Evolutionary conservation across 2,329 filamentous ascomycete species (phyloP).

Genomic region (Hortaea werneckii): DNA sequence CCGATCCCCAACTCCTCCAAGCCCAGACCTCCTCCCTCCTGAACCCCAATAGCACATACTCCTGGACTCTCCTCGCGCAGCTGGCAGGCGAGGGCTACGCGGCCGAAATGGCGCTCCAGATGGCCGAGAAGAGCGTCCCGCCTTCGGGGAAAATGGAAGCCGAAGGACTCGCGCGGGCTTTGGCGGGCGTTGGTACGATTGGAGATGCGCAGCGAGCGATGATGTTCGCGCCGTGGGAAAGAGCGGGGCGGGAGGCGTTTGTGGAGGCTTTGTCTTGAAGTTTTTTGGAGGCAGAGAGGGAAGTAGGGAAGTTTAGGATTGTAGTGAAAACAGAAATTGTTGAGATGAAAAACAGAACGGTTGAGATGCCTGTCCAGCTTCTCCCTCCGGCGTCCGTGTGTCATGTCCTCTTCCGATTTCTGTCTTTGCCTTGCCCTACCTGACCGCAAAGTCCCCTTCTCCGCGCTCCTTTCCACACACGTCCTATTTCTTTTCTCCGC

Average conservation of each 20-base stretch:
- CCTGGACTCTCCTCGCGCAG: constrained; percentile 67
- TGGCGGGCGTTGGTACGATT: constrained; percentile 60
- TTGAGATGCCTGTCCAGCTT: too few relatives aligned
- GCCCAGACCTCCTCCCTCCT: constrained; percentile 71
- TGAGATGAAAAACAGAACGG: too few relatives aligned
- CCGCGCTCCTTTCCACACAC: too few relatives aligned
- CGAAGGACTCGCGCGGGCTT: constrained; percentile 60
- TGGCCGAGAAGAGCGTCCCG: constrained; percentile 64
- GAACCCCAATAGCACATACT: constrained; percentile 64
- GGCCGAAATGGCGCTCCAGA: constrained; percentile 70
- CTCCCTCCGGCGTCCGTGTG: too few relatives aligned
- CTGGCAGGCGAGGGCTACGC: constrained; percentile 44
- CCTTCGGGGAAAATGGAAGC: constrained; percentile 60
- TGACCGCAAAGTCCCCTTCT: too few relatives aligned
- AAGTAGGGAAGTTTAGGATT: too few relatives aligned
- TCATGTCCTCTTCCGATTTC: too few relatives aligned
- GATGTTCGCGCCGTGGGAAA: constrained; percentile 69
- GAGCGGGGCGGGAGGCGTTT: constrained; percentile 10
- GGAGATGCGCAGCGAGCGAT: constrained; percentile 68
- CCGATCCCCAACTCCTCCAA: constrained; percentile 49
- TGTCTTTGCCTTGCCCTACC: too few relatives aligned
- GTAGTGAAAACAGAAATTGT: too few relatives aligned
- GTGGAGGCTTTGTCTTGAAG: constrained; percentile 1
- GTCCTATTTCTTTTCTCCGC: too few relatives aligned
- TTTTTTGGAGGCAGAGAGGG: background rate